A percentile compares a stretch with the other conserved stretches of the same genome.
phyloP scores from a whole-genome alignment of 2,329 filamentous ascomycete species.

The Sarocladiaceae sp. region DNA sequence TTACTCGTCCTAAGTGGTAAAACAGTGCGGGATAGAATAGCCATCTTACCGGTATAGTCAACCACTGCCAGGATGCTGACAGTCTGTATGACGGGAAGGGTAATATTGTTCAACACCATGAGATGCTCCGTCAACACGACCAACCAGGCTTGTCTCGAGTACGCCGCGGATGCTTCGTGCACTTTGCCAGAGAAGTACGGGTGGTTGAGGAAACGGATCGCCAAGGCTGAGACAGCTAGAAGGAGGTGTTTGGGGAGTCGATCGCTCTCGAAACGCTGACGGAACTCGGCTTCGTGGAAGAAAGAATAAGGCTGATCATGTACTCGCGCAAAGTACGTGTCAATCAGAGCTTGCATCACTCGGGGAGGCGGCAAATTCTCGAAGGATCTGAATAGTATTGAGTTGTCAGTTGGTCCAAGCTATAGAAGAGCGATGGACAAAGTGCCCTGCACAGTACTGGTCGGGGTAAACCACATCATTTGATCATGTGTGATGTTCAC shows the following conservation, averaged over 20 bases:
- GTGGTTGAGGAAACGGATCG: slow-evolving; percentile 3
- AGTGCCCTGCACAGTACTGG: no score
- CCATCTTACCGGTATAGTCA: slow-evolving; percentile 28
- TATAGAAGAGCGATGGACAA: no score
- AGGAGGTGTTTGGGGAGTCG: background rate
- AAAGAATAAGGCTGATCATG: slow-evolving; percentile 17
- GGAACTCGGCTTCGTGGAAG: slow-evolving; percentile 1
- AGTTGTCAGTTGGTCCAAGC: background rate
- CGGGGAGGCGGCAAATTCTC: background rate
- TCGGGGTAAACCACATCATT: no score
- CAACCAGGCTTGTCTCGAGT: slow-evolving; percentile 3
- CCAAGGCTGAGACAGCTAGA: background rate
- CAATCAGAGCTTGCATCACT: slow-evolving; percentile 18
- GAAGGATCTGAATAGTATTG: background rate
- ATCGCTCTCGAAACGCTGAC: background rate
- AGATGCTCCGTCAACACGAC: slow-evolving; percentile 2
- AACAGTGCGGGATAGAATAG: no score
- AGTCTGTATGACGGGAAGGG: slow-evolving; percentile 25
- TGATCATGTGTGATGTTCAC: no score
- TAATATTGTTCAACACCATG: slow-evolving; percentile 6
- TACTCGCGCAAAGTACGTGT: slow-evolving; percentile 24
- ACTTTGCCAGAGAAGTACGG: slow-evolving; percentile 1
- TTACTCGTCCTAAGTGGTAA: background rate
- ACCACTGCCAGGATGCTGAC: slow-evolving; percentile 29
- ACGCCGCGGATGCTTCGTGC: slow-evolving; percentile 1